A percentile compares a stretch with the other conserved stretches of the same genome.
Evolutionary conservation across 495 filamentous ascomycete species (phyloP).

Genomic region (Penicillium paradoxum): DNA sequence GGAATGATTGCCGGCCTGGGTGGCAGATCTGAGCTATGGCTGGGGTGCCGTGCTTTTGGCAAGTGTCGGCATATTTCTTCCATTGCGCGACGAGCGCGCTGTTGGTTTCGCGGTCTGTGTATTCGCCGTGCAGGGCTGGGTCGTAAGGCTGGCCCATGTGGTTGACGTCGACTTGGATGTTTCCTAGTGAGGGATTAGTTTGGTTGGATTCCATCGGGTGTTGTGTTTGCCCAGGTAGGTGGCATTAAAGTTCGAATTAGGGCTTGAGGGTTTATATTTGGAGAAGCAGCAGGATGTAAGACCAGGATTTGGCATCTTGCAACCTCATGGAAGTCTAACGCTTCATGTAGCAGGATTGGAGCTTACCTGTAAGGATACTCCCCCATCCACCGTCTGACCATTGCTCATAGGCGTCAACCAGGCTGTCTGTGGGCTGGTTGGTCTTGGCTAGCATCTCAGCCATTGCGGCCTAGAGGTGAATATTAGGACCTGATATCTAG

Average conservation of each 20-base stretch:
- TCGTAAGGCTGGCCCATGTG: conserved; percentile 44
- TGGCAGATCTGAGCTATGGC: conserved; percentile 55
- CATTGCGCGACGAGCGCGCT: conserved; percentile 32
- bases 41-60: conserved; percentile 44
- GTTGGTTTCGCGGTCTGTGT: conserved; percentile 21
- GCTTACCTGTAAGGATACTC: conserved; percentile 38
- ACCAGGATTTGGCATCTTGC: no score
- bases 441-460: conserved; percentile 39
- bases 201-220: no score
- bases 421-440: conserved; percentile 28
- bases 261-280: neutral
- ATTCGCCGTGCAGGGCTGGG: conserved; percentile 34
- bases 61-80: conserved; percentile 43
- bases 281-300: no score
- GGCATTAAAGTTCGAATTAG: neutral
- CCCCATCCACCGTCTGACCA: conserved; percentile 53
- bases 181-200: conserved; percentile 28
- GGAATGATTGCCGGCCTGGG: conserved; percentile 52
- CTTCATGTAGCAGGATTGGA: no score
- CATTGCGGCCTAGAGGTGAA: conserved; percentile 41
- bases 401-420: conserved; percentile 36
- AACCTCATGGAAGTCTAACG: no score
- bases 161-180: conserved; percentile 53
- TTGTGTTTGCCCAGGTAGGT: no score
- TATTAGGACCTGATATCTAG: neutral